Conservation (phyloP, 2,329 filamentous ascomycete genomes). For the Onygenales sp. region DNA sequence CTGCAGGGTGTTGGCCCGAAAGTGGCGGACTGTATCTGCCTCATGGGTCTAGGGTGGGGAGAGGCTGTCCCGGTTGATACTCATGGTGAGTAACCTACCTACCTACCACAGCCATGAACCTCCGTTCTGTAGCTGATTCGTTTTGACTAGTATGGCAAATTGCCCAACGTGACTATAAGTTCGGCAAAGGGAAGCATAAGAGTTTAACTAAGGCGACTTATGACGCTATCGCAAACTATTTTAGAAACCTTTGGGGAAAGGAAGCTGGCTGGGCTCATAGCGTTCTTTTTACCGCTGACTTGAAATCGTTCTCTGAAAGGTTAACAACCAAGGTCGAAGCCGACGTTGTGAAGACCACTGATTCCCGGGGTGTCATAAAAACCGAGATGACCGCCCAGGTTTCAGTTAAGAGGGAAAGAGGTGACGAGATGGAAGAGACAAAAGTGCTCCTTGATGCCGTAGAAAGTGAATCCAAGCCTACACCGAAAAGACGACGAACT, state of each 20-base stretch:
- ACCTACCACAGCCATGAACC: constrained; percentile 2
- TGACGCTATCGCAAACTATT: constrained; percentile 81
- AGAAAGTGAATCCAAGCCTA: neutral
- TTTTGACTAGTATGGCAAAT: constrained; percentile 74
- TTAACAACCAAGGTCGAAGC: constrained; percentile 32
- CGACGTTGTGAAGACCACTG: constrained; percentile 9
- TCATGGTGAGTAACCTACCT: constrained; percentile 44
- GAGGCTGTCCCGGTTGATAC: constrained; percentile 95
- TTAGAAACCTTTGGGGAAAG: constrained; percentile 78
- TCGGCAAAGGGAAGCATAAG: constrained; percentile 72
- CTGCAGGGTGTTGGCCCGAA: constrained; percentile 91
- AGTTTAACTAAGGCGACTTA: constrained; percentile 84
- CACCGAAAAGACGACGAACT: constrained; percentile 8
- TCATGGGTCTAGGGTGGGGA: constrained; percentile 94
- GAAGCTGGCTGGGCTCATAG: constrained; percentile 98
- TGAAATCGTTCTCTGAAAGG: constrained; percentile 71
- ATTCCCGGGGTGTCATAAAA: neutral
- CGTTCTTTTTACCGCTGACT: constrained; percentile 87
- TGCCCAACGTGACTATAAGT: constrained; percentile 88
- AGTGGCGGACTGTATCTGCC: constrained; percentile 89
- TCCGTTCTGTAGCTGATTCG: constrained; percentile 2
- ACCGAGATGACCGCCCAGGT: neutral
- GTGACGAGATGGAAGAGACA: constrained; percentile 2
- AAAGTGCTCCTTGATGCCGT: neutral
- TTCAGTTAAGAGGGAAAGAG: constrained; percentile 6